Conservation (phyloP, 371 early-diverging fungal species). For the Mortierella polycephala region DNA sequence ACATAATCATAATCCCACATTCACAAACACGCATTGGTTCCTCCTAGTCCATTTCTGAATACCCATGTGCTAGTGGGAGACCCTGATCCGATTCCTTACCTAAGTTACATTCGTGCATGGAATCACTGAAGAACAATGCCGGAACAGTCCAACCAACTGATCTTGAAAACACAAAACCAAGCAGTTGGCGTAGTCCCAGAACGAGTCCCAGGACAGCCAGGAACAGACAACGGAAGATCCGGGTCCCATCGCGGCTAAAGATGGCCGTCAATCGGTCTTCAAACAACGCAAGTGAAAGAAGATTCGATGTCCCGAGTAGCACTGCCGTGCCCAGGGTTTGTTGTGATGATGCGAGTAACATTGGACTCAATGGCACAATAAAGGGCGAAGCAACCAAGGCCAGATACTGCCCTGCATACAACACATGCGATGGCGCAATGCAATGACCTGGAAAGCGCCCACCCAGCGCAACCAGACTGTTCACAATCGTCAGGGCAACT, state of each 20-base stretch:
- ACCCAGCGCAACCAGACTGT: slow-evolving; percentile 21
- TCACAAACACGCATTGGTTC: not conserved
- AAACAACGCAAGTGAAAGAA: slow-evolving; percentile 30
- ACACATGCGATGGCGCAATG: slow-evolving; percentile 29
- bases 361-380: slow-evolving; percentile 27
- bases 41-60: slow-evolving; percentile 3
- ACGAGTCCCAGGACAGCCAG: slow-evolving; percentile 36
- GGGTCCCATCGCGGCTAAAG: slow-evolving; percentile 17
- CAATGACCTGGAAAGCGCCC: slow-evolving; percentile 38
- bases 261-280: slow-evolving; percentile 37
- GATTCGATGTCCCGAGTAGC: slow-evolving; percentile 20
- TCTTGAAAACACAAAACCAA: slow-evolving; percentile 66
- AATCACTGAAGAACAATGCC: slow-evolving; percentile 65
- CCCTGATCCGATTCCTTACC: slow-evolving; percentile 54
- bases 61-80: not conserved
- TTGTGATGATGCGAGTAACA: slow-evolving; percentile 11
- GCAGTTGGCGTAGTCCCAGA: slow-evolving; percentile 50
- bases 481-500: slow-evolving; percentile 20
- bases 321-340: slow-evolving; percentile 21
- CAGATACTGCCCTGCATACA: slow-evolving; percentile 18
- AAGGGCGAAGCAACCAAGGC: slow-evolving; percentile 36
- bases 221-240: slow-evolving; percentile 37
- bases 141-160: slow-evolving; percentile 69
- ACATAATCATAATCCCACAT: not conserved
- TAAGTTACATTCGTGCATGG: slow-evolving; percentile 68